phyloP scores from a whole-genome alignment of 441 rosid species.

The Kokia cookei region DNA sequence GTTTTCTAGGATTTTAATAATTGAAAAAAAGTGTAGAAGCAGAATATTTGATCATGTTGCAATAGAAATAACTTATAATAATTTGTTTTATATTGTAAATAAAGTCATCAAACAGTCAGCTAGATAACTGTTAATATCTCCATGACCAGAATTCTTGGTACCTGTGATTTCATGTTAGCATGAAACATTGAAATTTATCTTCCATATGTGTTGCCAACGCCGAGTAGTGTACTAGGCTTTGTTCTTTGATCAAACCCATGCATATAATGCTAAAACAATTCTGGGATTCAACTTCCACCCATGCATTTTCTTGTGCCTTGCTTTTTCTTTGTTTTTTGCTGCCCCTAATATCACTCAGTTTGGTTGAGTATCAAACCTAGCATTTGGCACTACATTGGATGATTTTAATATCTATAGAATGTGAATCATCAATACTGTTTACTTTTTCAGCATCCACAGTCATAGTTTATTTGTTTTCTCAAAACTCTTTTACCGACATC shows the following conservation, averaged over 20 bases:
- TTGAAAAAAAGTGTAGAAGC: not conserved
- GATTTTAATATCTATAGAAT: not conserved
- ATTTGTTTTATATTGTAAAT: not conserved
- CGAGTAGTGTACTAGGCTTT: too few relatives aligned
- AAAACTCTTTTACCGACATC: not conserved
- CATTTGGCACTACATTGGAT: not conserved
- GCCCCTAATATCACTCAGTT: too few relatives aligned
- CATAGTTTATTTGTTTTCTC: not conserved
- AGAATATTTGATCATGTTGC: not conserved
- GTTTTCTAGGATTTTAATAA: not conserved
- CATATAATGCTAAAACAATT: too few relatives aligned
- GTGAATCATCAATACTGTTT: not conserved
- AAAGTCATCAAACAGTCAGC: not conserved
- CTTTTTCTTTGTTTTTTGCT: too few relatives aligned
- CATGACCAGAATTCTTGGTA: not conserved
- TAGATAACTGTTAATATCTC: not conserved
- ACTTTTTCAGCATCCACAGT: not conserved
- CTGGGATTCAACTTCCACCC: too few relatives aligned
- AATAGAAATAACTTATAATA: not conserved
- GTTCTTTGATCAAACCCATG: too few relatives aligned
- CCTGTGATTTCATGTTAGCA: not conserved
- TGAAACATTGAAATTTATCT: not conserved
- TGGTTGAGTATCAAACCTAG: too few relatives aligned
- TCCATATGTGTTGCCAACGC: not conserved
- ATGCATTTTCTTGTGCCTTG: too few relatives aligned